Base-by-base conservation (phyloP, 768 basidiomycete species). In the Collybia sp. region DNA sequence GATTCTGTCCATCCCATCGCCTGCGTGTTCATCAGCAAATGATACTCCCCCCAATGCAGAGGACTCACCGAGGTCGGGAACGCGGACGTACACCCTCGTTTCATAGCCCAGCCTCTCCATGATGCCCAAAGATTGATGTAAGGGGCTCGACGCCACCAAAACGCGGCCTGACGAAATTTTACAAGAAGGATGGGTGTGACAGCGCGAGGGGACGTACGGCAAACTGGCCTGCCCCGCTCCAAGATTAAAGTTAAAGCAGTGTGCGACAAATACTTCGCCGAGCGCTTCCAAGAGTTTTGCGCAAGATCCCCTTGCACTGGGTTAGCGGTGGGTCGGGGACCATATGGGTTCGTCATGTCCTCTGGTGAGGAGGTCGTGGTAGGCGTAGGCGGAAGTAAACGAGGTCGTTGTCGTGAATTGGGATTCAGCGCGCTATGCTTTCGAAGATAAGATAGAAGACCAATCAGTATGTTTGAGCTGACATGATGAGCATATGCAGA, bases 401-500 rank as follows among this genome's bases (percentile, higher is more conserved):
- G 25, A 25, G 25, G 25, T 25, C 25, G 25, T 25, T 25, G 25
- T 25, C 25, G 25, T 25, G 25, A 25, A 8, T 25, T 25, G 6
- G 64, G 68, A 32, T 64, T 67, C 6, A 20, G 20, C 12, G 45
- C 31, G n/a, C 71, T 66, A 51, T 78, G 71, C 45, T 75, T 79
- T 59, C 80, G 82, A 43, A 86, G 63, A 62, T 85, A 80, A 20
- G 73, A 78, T n/a, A 92, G 61, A 45, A 92, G 75, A 30, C 90
- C 90, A 49, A 93, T 83, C 39, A 93, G 77, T 51, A 93, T 92
- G 59, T 93, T 93, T 12, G 90, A 93, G 53, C 90, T 92, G 54
- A 49, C 18, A 71, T 58, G 50, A 41, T 40, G n/a, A 5, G 13
- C 1, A 18, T 12, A 41, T 12, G 36, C 30, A 8, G 32, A 20